Percentiles rank a stretch among this genome's conserved stretches.
These are phyloP conservation scores for Komagataella phaffii DNA, from an alignment of 805 yeast species.

Conservation along the genomic window DNA sequence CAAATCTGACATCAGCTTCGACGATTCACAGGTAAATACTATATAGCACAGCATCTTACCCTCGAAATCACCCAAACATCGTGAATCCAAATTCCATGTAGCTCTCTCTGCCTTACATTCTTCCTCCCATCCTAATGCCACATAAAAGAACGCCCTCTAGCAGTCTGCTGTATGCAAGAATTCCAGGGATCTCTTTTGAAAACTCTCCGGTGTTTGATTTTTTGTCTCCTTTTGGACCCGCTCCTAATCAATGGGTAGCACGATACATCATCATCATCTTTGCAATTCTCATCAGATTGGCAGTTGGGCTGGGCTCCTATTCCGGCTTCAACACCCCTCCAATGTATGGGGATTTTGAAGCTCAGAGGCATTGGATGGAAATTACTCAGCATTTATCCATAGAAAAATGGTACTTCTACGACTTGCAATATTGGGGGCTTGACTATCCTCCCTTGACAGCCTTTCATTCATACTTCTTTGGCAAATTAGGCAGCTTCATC, in stretches of 20 bases:
- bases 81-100: neutral
- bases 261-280: constrained; percentile 61
- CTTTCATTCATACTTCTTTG: constrained; percentile 74
- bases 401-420: constrained; percentile 77
- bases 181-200: neutral
- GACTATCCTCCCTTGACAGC: constrained; percentile 98
- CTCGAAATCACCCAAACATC: neutral
- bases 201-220: constrained; percentile 66
- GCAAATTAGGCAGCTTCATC: constrained; percentile 53
- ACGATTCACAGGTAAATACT: neutral
- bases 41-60: neutral
- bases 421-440: constrained; percentile 87
- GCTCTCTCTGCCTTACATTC: neutral
- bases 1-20: neutral
- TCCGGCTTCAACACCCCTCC: constrained; percentile 69
- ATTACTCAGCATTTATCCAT: constrained; percentile 68
- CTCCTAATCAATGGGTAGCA: constrained; percentile 86
- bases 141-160: neutral
- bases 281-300: constrained; percentile 66
- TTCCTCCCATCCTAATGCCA: neutral
- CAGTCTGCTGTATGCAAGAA: neutral
- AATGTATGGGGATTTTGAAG: constrained; percentile 91
- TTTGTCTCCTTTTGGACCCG: constrained; percentile 64
- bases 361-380: constrained; percentile 98
- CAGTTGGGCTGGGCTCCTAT: constrained; percentile 80